phyloP scores from a whole-genome alignment of 2,329 filamentous ascomycete species.

The Triangularia verruculosa region DNA sequence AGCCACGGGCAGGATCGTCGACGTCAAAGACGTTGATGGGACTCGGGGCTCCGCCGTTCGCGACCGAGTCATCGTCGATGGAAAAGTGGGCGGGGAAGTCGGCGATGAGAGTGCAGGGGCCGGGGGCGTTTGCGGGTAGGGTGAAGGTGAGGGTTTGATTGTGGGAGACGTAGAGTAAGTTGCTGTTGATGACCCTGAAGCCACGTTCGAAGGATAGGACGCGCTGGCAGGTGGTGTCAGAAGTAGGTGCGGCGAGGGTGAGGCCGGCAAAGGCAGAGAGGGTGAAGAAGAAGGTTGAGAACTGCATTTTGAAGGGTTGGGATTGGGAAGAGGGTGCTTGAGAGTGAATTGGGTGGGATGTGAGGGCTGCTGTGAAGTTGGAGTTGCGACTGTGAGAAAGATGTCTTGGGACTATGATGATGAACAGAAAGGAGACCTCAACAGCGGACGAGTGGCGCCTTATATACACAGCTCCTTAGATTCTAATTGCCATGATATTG shows the following conservation, averaged over 20 bases:
- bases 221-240: constrained; percentile 1
- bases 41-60: constrained; percentile 13
- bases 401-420: neutral
- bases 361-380: neutral
- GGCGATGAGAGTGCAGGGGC: constrained; percentile 30
- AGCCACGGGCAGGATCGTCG: constrained; percentile 25
- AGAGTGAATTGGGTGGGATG: neutral
- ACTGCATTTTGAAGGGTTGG: constrained; percentile 28
- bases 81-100: constrained; percentile 30
- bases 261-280: constrained; percentile 13
- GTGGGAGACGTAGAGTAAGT: neutral
- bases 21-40: constrained; percentile 22
- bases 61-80: constrained; percentile 25
- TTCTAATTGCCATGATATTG: neutral
- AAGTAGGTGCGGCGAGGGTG: constrained; percentile 2
- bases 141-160: constrained; percentile 23
- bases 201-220: constrained; percentile 10
- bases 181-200: constrained; percentile 5
- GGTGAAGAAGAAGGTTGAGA: constrained; percentile 24
- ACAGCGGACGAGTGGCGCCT: neutral
- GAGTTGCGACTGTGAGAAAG: neutral
- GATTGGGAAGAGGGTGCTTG: too few relatives aligned
- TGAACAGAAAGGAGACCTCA: neutral
- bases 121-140: constrained; percentile 19
- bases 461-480: neutral